A percentile compares a stretch with the other conserved stretches of the same genome.
These are phyloP conservation scores for Fraxinus baroniana DNA, from an alignment of 305 asterid genomes.

Conservation along the genomic window DNA sequence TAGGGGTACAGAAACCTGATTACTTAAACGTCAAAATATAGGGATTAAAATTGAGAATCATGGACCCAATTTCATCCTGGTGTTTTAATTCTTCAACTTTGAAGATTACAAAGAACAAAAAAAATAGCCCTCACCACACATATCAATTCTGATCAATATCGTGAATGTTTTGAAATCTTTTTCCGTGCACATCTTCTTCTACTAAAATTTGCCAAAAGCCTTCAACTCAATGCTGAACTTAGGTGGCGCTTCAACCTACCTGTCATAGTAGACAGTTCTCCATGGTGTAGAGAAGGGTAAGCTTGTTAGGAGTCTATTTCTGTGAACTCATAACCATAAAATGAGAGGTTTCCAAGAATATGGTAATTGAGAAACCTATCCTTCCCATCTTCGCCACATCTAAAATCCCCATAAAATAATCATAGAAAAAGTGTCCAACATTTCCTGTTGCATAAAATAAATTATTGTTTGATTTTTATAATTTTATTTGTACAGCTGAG, in stretches of 20 bases:
- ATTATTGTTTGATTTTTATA: background rate
- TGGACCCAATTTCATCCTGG: background rate
- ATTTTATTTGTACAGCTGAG: background rate
- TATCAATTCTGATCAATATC: background rate
- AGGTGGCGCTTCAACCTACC: background rate
- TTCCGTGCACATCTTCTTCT: background rate
- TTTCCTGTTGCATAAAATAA: background rate
- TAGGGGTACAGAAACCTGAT: background rate
- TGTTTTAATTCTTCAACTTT: background rate
- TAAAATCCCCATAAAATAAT: background rate
- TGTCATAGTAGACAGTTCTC: background rate
- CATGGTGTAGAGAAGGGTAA: background rate
- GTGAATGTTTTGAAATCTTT: background rate
- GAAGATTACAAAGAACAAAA: background rate
- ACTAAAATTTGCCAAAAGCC: background rate
- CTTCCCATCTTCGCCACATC: background rate
- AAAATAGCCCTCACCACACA: background rate
- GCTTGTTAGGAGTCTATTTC: background rate
- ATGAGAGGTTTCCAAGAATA: background rate
- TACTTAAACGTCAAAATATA: background rate
- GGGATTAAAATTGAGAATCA: background rate
- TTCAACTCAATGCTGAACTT: background rate
- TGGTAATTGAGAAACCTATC: background rate
- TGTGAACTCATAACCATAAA: background rate
- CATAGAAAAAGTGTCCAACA: background rate